Percentiles rank a stretch among this genome's conserved stretches.
phyloP scores from a whole-genome alignment of 2,329 filamentous ascomycete genomes.

The Penicillium sp. region DNA sequence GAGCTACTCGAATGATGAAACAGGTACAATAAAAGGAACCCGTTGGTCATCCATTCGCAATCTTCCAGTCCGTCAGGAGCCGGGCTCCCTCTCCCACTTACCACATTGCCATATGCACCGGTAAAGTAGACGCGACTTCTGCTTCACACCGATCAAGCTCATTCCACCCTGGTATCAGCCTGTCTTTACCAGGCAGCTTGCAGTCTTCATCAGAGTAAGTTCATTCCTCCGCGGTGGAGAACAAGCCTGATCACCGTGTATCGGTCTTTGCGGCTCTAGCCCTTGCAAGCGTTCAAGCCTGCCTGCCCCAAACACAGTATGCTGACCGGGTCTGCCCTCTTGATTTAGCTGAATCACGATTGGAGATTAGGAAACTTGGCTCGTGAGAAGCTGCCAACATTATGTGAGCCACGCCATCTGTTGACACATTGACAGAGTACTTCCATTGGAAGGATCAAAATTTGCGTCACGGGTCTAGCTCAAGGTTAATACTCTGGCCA shows the following conservation, averaged over 20 bases:
- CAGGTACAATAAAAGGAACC: background rate
- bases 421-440: background rate
- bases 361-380: too few species aligned
- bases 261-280: too few species aligned
- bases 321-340: too few species aligned
- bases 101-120: background rate
- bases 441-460: background rate
- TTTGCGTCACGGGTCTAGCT: background rate
- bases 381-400: background rate
- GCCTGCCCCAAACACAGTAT: too few species aligned
- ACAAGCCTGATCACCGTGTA: too few species aligned
- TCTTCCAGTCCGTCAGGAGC: background rate
- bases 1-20: background rate
- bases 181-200: too few species aligned
- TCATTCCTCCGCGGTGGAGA: too few species aligned
- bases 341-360: too few species aligned
- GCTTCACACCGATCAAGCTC: background rate
- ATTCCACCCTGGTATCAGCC: too few species aligned
- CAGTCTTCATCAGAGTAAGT: too few species aligned
- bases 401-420: background rate
- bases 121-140: background rate
- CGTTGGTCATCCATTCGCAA: background rate
- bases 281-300: too few species aligned
- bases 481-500: background rate
- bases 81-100: background rate